Evolutionary conservation across 2,329 filamentous ascomycete genomes (phyloP), one percentile per base, ranked within the genome.

Genomic region (Aspergillus jensenii): DNA sequence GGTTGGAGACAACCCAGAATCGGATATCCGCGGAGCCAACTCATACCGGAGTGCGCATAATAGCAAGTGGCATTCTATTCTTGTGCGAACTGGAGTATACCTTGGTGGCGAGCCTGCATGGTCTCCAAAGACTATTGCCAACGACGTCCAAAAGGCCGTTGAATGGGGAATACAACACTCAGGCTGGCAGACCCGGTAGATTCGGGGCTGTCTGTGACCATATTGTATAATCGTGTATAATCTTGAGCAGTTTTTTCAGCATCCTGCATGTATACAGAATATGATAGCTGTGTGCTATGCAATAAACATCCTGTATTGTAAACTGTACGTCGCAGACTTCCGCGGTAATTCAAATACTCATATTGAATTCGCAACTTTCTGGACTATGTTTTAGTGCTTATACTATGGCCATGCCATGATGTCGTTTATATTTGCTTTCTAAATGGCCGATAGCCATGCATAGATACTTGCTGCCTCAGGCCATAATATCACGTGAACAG

Each of bases 1-100:
- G 93, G 85, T 98, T 43, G 95, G 95, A 6, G 90, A 93, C 69
- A 93, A 93, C 68, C 90, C 90, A 5, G 91, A 91, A 70, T 95
- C 90, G 65, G 95, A 99, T 72, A 96, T 99, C 64, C 81, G 85
- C 5, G 95, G 95, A 6, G 93, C 91, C 19, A 96, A 96, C 71
- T 82, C 84, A 46, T 96, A 89, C 69, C 69, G 78, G 45, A 90
- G 88, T 61, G 78, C 82, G 4, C 76, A 82, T 56, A 88, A 87
- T 8, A 90, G 86, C n/a, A 79, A 86, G 58, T 96, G 93, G 92
- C 78, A 82, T 41, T 89, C 89, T 44, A 83, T 96, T 17, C 77
- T 96, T 58, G 89, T 96, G 27, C 82, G 86, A 65, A 96, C 90
- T 8, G 92, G 92, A 0, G 91, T 96, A 1, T 96, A 89, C 76